Evolutionary conservation across 352 stramenopile species (phyloP).

Genomic region (Phytophthora palmivora): DNA sequence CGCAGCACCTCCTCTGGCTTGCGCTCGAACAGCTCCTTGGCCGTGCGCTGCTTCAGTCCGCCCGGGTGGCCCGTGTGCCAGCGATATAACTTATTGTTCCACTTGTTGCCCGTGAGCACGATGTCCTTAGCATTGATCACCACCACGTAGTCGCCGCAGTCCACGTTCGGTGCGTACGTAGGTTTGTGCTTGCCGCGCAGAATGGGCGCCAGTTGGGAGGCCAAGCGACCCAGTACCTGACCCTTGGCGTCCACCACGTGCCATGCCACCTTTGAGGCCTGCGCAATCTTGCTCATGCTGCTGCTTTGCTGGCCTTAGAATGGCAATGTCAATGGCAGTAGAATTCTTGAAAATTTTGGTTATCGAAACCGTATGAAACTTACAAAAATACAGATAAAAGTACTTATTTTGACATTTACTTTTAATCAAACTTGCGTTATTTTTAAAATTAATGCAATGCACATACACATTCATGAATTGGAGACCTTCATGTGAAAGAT

Average conservation of each 20-base stretch:
- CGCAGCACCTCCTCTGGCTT: conserved; percentile 96
- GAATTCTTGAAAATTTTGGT: no score
- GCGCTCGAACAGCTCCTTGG: conserved; percentile 94
- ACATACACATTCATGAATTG: no score
- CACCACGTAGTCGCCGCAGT: conserved; percentile 98
- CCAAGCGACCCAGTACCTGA: conserved; percentile 96
- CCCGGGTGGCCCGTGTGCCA: conserved; percentile 99
- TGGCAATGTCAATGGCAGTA: no score
- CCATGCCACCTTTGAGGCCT: conserved; percentile 90
- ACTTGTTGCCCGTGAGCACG: conserved; percentile 97
- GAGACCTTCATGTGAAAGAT: no score
- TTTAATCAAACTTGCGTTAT: no score
- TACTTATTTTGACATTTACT: no score
- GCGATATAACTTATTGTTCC: conserved; percentile 97
- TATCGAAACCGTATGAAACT: no score
- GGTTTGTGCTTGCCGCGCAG: conserved; percentile 99
- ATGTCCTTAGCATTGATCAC: conserved; percentile 97
- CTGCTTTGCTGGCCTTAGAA: conserved; percentile 23
- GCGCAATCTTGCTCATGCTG: conserved; percentile 82
- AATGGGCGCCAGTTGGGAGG: conserved; percentile 95
- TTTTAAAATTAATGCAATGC: no score
- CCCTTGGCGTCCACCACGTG: conserved; percentile 97
- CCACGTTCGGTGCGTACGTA: conserved; percentile 97
- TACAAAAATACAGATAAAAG: no score
- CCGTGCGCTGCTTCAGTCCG: conserved; percentile 95